These are phyloP conservation scores for Raffaelea arxii DNA, from an alignment of 2,329 filamentous ascomycete species.

Conservation along the genomic window DNA sequence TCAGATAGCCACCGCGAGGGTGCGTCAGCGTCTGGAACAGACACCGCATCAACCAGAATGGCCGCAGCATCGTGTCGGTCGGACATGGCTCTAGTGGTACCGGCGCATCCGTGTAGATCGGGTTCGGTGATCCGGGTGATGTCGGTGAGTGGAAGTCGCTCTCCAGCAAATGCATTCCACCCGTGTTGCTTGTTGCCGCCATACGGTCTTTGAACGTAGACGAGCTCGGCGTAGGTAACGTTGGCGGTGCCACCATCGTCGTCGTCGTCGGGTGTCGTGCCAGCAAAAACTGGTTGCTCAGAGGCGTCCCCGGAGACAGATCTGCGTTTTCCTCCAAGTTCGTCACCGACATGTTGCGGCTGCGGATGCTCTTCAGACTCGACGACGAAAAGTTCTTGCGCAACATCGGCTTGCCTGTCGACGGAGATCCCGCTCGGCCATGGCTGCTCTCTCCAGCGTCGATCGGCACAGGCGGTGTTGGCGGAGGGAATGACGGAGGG, in stretches of 20 bases:
- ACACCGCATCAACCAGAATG: conserved; percentile 96
- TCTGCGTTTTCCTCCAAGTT: conserved; percentile 54
- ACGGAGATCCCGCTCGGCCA: conserved; percentile 43
- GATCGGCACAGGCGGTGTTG: conserved; percentile 24
- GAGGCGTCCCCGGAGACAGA: conserved; percentile 63
- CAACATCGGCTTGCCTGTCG: conserved; percentile 36
- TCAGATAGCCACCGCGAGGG: conserved; percentile 83
- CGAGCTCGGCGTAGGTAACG: conserved; percentile 58
- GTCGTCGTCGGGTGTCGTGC: conserved; percentile 32
- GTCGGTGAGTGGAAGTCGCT: conserved; percentile 64
- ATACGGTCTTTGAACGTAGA: conserved; percentile 50
- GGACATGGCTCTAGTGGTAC: conserved; percentile 84
- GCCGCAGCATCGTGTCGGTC: conserved; percentile 76
- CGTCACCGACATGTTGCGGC: conserved; percentile 61
- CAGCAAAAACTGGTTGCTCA: conserved; percentile 56
- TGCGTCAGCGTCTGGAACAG: conserved; percentile 89
- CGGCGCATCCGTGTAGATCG: conserved; percentile 54
- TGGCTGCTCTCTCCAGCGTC: conserved; percentile 16
- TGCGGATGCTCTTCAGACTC: conserved; percentile 61
- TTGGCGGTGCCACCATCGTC: conserved; percentile 49
- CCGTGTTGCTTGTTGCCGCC: conserved; percentile 45
- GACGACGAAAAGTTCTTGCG: conserved; percentile 63
- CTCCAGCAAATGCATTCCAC: conserved; percentile 75
- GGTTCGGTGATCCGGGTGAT: conserved; percentile 53
- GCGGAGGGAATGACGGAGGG: conserved; percentile 19